Evolutionary conservation across 2,329 filamentous ascomycete genomes (phyloP).

Genomic region (Coniochaeta sp.): DNA sequence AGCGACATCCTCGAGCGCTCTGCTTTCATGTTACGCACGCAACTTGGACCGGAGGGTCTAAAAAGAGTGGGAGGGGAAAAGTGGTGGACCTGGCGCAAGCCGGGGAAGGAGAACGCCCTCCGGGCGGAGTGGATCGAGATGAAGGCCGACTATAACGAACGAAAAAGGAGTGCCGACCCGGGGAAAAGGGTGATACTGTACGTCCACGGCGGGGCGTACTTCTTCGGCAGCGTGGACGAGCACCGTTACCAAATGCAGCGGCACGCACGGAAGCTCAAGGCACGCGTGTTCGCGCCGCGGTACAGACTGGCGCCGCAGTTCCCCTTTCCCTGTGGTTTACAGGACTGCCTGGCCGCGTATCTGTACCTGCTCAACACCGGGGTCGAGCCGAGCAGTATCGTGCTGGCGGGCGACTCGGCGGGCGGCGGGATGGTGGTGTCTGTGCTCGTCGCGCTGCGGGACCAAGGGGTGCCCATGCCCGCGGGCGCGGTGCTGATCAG

Average conservation of each 20-base stretch:
- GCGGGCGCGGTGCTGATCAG: slow-evolving; percentile 87
- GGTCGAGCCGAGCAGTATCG: slow-evolving; percentile 73
- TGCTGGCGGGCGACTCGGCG: slow-evolving; percentile 87
- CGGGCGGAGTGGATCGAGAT: slow-evolving; percentile 96
- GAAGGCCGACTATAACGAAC: slow-evolving; percentile 69
- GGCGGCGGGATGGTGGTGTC: slow-evolving; percentile 85
- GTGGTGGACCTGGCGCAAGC: slow-evolving; percentile 86
- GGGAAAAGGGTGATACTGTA: slow-evolving; percentile 82
- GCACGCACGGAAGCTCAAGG: slow-evolving; percentile 89
- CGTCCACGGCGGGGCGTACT: slow-evolving; percentile 90
- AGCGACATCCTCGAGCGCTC: slow-evolving; percentile 55
- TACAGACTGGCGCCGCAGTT: slow-evolving; percentile 91
- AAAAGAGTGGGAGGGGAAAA: slow-evolving; percentile 69
- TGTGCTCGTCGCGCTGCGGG: slow-evolving; percentile 72
- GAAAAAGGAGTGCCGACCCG: slow-evolving; percentile 53
- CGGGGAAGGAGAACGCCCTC: slow-evolving; percentile 41
- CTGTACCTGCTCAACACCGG: slow-evolving; percentile 70
- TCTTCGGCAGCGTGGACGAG: slow-evolving; percentile 90
- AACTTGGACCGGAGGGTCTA: slow-evolving; percentile 71
- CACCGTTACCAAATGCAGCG: slow-evolving; percentile 98
- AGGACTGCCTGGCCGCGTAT: slow-evolving; percentile 86
- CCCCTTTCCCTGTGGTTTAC: slow-evolving; percentile 86
- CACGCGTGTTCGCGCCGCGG: slow-evolving; percentile 75
- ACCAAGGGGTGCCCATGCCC: slow-evolving; percentile 75
- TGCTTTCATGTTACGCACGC: slow-evolving; percentile 58